A percentile compares a stretch with the other conserved stretches of the same genome.
phyloP scores from a whole-genome alignment of 2,329 filamentous ascomycete species.

The Claviceps monticola region DNA sequence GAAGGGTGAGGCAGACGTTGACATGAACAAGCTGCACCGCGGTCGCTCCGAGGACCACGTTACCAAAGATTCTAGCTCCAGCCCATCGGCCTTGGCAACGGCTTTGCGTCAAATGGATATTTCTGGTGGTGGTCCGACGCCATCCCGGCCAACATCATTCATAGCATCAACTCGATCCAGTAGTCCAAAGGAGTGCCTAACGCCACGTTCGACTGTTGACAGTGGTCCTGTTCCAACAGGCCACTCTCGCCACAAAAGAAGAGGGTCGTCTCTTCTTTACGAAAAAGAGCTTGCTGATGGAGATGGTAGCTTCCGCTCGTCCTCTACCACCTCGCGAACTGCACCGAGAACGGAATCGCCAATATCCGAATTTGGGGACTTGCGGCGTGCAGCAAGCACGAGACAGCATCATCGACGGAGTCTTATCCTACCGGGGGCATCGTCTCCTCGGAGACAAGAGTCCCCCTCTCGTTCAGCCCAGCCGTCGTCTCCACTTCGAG shows the following conservation, averaged over 20 bases:
- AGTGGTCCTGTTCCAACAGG: constrained; percentile 42
- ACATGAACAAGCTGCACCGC: constrained; percentile 5
- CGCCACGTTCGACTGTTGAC: constrained; percentile 64
- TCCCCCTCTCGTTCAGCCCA: constrained; percentile 71
- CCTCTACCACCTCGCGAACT: constrained; percentile 54
- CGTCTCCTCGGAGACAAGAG: constrained; percentile 72
- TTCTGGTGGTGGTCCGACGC: constrained; percentile 13
- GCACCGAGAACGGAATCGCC: constrained; percentile 75
- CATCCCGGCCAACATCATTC: constrained; percentile 36
- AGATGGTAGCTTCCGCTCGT: constrained; percentile 76
- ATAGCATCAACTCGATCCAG: constrained; percentile 70
- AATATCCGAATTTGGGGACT: constrained; percentile 66
- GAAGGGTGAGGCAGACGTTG: constrained; percentile 6
- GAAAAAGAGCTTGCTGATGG: constrained; percentile 79
- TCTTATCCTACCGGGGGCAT: constrained; percentile 63
- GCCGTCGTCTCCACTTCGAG: constrained; percentile 75
- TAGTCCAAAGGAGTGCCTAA: constrained; percentile 82
- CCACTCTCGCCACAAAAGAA: constrained; percentile 50
- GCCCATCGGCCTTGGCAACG: constrained; percentile 39
- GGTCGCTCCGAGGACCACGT: constrained; percentile 7
- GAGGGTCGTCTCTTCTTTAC: constrained; percentile 57
- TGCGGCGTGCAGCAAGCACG: constrained; percentile 64
- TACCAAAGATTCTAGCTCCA: constrained; percentile 14
- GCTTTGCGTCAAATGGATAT: constrained; percentile 33
- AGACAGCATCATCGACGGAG: constrained; percentile 78